Percentiles rank a stretch among this genome's conserved stretches.
These are phyloP conservation scores for Triticum turgidum DNA, from an alignment of 176 grass and related monocot species.

Conservation along the genomic window DNA sequence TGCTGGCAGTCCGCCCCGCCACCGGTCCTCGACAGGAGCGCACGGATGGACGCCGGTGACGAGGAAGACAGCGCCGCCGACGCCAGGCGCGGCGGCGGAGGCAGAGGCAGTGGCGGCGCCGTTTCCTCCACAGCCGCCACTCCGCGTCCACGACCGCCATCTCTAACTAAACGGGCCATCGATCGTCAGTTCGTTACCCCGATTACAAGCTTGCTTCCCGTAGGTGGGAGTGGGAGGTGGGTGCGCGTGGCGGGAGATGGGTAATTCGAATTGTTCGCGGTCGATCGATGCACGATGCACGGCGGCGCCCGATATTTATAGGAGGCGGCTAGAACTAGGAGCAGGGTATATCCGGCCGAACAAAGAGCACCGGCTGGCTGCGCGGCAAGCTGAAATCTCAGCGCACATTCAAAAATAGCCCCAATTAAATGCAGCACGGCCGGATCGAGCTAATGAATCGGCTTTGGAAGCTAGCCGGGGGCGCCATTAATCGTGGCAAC, in stretches of 20 bases:
- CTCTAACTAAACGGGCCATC: slow-evolving; percentile 32
- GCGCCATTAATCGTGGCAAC: neutral
- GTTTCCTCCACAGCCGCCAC: neutral
- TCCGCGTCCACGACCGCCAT: neutral
- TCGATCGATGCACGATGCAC: neutral
- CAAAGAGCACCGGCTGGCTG: neutral
- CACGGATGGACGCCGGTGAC: slow-evolving; percentile 30
- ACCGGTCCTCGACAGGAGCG: slow-evolving; percentile 7
- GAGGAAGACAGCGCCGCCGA: neutral
- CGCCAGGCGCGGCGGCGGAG: slow-evolving; percentile 36
- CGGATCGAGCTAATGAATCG: neutral
- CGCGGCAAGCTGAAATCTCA: slow-evolving; percentile 18
- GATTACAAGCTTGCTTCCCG: neutral
- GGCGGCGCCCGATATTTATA: slow-evolving; percentile 31
- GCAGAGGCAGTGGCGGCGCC: slow-evolving; percentile 29
- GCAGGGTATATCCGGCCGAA: neutral
- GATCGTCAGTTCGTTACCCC: neutral
- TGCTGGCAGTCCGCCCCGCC: slow-evolving; percentile 35
- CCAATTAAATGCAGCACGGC: neutral
- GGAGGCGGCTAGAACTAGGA: neutral
- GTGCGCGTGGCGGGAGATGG: neutral
- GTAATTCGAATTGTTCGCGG: slow-evolving; percentile 24
- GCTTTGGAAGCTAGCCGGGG: slow-evolving; percentile 15
- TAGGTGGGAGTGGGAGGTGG: neutral
- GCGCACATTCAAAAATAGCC: neutral